Base-by-base conservation (phyloP, 1,284 basidiomycete species). In the Puccinia coronata region DNA sequence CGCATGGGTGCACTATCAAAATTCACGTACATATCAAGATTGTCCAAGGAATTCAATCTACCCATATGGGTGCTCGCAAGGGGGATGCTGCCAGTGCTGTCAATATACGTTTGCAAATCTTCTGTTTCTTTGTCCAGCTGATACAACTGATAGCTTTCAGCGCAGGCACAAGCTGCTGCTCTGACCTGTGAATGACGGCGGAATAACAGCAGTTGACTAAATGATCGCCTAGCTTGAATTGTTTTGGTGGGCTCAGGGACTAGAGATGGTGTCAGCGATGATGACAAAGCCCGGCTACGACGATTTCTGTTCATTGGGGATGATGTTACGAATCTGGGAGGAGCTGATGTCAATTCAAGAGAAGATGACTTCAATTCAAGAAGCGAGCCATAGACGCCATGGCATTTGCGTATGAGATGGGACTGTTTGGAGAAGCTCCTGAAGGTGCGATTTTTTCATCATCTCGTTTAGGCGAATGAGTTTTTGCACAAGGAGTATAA, bases 191-290 rank as follows among this genome's bases (percentile, higher is more conserved):
- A 71, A 51, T 43, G 41, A 47, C 69, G 69, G 1, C 43, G 28
- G 47, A 71, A 71, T 41, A 71, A 47, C 47, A 71, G 20, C 25
- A 71, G 16, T 71, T 71, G 69, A 5, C 69, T 47, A 31, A 71
- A 51, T 71, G 69, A 71, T n/a, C 69, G 69, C 47, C 69, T 51
- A 11, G 47, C 69, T 71, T 71, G 69, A 34, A 71, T 71, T 14
- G 69, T 71, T 51, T 71, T 71, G 47, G 43, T 31, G 43, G 25
- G 28, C 18, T 71, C 69, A 8, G 39, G 49, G 12, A 71, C 47
- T 51, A 47, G 69, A 20, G 69, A 71, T 20, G 69, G 69, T 47
- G 69, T 71, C n/a, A 67, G 28, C n/a, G 41, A 20, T n/a, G 31
- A 6, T 41, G 36, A n/a, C 63, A 39, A 28, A 12, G 57, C 28